phyloP scores from a whole-genome alignment of 208 protist species.

The Naegleria gruberi region DNA sequence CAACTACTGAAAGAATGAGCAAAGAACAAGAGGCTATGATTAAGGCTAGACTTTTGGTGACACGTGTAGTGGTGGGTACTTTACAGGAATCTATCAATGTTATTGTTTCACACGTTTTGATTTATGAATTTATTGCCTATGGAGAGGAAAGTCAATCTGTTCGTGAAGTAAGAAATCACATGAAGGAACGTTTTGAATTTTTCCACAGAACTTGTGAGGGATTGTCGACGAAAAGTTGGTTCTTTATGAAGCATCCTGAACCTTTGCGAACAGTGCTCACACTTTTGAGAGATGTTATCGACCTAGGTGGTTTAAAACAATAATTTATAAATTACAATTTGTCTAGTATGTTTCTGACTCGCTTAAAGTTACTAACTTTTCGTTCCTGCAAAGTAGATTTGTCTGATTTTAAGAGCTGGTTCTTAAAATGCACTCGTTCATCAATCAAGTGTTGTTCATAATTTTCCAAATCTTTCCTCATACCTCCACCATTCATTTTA shows the following conservation, averaged over 20 bases:
- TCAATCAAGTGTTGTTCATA: not conserved
- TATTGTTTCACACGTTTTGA: not conserved
- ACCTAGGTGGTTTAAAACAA: too few relatives aligned
- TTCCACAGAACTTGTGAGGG: not conserved
- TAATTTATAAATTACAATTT: not conserved
- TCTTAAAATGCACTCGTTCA: not conserved
- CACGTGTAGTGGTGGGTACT: not conserved
- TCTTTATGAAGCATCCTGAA: not conserved
- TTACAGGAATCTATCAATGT: not conserved
- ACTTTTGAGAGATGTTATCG: not conserved
- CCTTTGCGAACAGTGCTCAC: not conserved
- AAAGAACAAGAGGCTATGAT: not conserved
- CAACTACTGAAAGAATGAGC: not conserved
- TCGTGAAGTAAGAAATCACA: not conserved
- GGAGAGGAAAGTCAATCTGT: not conserved
- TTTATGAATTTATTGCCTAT: not conserved
- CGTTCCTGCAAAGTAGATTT: not conserved
- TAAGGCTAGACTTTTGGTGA: not conserved
- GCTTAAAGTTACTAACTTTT: not conserved
- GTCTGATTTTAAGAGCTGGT: not conserved
- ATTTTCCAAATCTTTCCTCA: not conserved
- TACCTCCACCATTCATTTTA: too few relatives aligned
- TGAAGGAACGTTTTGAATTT: not conserved
- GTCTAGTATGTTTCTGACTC: not conserved
- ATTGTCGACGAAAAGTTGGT: not conserved